Evolutionary conservation across 2,329 filamentous ascomycete genomes (phyloP).

Genomic region (Ophiostoma ulmi): DNA sequence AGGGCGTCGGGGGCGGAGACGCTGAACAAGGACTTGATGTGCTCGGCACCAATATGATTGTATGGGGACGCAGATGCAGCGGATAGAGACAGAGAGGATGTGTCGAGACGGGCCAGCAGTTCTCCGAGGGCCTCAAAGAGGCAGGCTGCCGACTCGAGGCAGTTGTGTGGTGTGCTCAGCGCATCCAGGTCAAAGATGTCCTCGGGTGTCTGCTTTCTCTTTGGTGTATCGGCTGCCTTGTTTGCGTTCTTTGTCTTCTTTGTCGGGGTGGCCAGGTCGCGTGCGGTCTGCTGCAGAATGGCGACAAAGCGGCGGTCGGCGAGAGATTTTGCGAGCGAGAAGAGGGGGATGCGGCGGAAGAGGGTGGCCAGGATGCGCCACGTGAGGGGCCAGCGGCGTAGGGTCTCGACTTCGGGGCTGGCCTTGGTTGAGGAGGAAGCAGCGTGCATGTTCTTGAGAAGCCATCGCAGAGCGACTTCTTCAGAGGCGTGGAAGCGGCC

Average conservation of each 20-base stretch:
- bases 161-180: slow-evolving; percentile 39
- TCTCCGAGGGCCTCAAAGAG: slow-evolving; percentile 45
- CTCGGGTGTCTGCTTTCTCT: slow-evolving; percentile 25
- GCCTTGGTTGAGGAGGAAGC: slow-evolving; percentile 29
- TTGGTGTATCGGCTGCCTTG: background rate
- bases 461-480: slow-evolving; percentile 56
- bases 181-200: slow-evolving; percentile 38
- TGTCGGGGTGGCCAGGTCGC: slow-evolving; percentile 46
- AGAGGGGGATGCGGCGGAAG: slow-evolving; percentile 60
- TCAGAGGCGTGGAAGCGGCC: slow-evolving; percentile 49
- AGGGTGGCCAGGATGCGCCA: slow-evolving; percentile 60
- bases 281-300: slow-evolving; percentile 61
- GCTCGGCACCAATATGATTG: slow-evolving; percentile 51
- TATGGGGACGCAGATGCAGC: slow-evolving; percentile 27
- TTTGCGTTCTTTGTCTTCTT: slow-evolving; percentile 18
- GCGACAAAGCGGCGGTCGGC: slow-evolving; percentile 63
- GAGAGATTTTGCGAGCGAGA: slow-evolving; percentile 65
- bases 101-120: slow-evolving; percentile 44
- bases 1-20: slow-evolving; percentile 45
- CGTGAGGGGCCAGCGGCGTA: slow-evolving; percentile 52
- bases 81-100: background rate
- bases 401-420: slow-evolving; percentile 44
- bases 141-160: slow-evolving; percentile 44
- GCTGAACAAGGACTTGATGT: slow-evolving; percentile 54
- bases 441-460: slow-evolving; percentile 58